Evolutionary conservation across 1,284 basidiomycete species (phyloP).

Genomic region (Peniophora sp.): DNA sequence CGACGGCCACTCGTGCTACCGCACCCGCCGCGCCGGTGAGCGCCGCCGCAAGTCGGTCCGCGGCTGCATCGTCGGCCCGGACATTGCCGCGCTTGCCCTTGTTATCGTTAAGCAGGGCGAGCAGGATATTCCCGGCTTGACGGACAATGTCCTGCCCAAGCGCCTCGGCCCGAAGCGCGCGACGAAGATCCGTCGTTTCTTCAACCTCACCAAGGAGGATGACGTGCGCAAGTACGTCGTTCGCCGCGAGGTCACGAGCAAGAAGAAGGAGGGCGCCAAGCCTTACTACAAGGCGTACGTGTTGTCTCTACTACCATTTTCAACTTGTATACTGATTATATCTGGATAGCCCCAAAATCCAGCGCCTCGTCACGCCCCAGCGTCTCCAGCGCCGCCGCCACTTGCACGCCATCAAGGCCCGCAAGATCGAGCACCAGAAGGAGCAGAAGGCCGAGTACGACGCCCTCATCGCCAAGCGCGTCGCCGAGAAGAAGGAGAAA

Average conservation of each 20-base stretch:
- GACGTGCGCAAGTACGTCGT: slow-evolving; percentile 98
- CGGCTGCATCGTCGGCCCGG: slow-evolving; percentile 94
- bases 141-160: slow-evolving; percentile 91
- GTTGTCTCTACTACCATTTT: slow-evolving; percentile 1
- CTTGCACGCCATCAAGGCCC: slow-evolving; percentile 84
- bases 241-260: slow-evolving; percentile 81
- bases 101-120: slow-evolving; percentile 98
- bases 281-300: slow-evolving; percentile 97
- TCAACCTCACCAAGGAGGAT: slow-evolving; percentile 97
- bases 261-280: slow-evolving; percentile 91
- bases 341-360: slow-evolving; percentile 68
- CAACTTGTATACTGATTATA: slow-evolving; percentile 2
- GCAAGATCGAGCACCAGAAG: slow-evolving; percentile 86
- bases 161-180: slow-evolving; percentile 92
- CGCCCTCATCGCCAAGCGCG: slow-evolving; percentile 79
- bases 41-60: slow-evolving; percentile 98
- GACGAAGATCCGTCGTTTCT: slow-evolving; percentile 95
- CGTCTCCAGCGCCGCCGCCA: slow-evolving; percentile 97
- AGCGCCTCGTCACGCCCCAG: slow-evolving; percentile 88
- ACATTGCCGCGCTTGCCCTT: slow-evolving; percentile 92
- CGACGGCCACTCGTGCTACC: slow-evolving; percentile 98
- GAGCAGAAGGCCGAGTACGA: slow-evolving; percentile 94
- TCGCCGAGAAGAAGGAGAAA: slow-evolving; percentile 91
- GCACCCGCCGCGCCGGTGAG: slow-evolving; percentile 87
- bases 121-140: slow-evolving; percentile 85